Base-by-base conservation (phyloP, 208 protist genomes). In the Crithidia thermophila region DNA sequence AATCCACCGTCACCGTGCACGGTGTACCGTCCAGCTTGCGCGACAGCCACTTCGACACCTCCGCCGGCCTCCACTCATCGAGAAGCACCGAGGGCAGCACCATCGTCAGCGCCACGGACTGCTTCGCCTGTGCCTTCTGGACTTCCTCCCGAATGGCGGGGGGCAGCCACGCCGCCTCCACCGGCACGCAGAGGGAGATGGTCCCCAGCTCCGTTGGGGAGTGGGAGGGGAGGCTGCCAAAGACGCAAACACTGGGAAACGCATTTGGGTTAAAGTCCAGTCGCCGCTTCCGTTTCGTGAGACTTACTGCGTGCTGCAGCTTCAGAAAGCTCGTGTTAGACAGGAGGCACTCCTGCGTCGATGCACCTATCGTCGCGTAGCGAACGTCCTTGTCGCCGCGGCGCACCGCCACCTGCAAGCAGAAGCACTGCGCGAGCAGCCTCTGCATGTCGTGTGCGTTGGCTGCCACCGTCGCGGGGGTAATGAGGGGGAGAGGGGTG, bases 41-140 rank as follows among this genome's bases (percentile, higher is more conserved):
- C 10, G 55, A 61, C 9, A 49, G 55, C 39, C 55, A 61, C 14
- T 28, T 33, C 23, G 39, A 34, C 36, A 61, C 39, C 39, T 61
- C 55, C 33, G 20, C 39, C 27, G 39, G 55, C 27, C 10, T 23
- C 55, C 34, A 61, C 25, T 36, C 55, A 37, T 33, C 36, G 4
- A 49, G 55, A 16, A 59, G 20, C 55, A 49, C 21, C 39, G 55
- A 49, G n/a, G 55, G 55, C 31, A 61, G 55, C n/a, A 21, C 28
- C 3, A 42, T 21, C 16, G 4, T 49, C 36, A 1, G 55, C 23
- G 28, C 28, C 4, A 36, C 28, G n/a, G 14, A 3, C 9, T 33
- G 3, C 20, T 8, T 49, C 1, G 16, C 16, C 18, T 46, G 55
- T 2, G 27, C 21, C 14, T 8, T 8, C 39, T 25, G 2, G 25